Evolutionary conservation across 169 alveolate species (phyloP).

Genomic region (Ichthyophthirius multifiliis): DNA sequence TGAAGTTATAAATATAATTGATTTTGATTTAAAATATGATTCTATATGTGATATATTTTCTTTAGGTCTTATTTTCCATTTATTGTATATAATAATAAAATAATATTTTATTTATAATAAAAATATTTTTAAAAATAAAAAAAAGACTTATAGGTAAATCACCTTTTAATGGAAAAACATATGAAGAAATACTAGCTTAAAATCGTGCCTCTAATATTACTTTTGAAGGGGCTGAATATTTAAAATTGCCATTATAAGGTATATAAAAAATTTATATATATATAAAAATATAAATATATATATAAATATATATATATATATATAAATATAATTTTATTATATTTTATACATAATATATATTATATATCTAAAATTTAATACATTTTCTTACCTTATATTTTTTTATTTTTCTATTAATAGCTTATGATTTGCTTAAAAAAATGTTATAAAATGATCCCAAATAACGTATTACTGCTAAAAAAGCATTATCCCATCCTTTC

Average conservation of each 20-base stretch:
- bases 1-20: slow-evolving; percentile 64
- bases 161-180: slow-evolving; percentile 66
- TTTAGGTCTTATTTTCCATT: slow-evolving; percentile 36
- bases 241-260: slow-evolving; percentile 36
- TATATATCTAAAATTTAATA: too few relatives aligned
- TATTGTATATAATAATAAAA: slow-evolving; percentile 2
- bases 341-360: neutral
- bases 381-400: neutral
- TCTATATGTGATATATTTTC: slow-evolving; percentile 39
- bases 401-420: slow-evolving; percentile 16
- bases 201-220: slow-evolving; percentile 54
- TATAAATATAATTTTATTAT: neutral
- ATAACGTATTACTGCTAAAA: slow-evolving; percentile 50
- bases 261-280: neutral
- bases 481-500: slow-evolving; percentile 59
- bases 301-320: neutral
- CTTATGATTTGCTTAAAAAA: slow-evolving; percentile 54
- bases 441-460: slow-evolving; percentile 62
- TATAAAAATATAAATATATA: neutral
- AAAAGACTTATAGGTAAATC: slow-evolving; percentile 62
- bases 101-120: neutral
- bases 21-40: slow-evolving; percentile 29
- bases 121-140: too few relatives aligned
- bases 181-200: slow-evolving; percentile 54
- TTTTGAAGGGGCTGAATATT: slow-evolving; percentile 50